A percentile compares a stretch with the other conserved stretches of the same genome.
These are phyloP conservation scores for Leccinum longicurvipes DNA, from an alignment of 768 basidiomycete genomes.

Conservation along the genomic window DNA sequence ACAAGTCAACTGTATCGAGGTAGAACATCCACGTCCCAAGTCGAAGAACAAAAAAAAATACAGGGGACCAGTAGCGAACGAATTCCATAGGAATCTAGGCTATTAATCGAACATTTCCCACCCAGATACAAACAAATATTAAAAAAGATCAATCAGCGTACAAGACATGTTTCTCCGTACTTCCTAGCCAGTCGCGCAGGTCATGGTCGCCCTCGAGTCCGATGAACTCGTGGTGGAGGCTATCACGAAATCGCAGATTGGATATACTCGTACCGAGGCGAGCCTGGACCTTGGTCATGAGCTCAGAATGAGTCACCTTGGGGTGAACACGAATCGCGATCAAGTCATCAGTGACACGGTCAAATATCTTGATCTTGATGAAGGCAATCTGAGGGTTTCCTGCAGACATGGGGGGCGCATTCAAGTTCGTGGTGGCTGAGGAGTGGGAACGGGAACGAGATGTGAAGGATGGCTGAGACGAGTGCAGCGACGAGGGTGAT, in stretches of 20 bases:
- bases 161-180: conserved; percentile 78
- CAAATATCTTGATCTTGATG: conserved; percentile 98
- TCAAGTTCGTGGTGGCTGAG: conserved; percentile 46
- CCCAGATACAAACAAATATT: conserved; percentile 7
- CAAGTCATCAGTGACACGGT: conserved; percentile 88
- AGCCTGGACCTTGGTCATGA: conserved; percentile 89
- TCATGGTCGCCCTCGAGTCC: conserved; percentile 62
- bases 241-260: conserved; percentile 72
- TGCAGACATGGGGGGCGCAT: conserved; percentile 71
- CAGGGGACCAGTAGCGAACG: conserved; percentile 8
- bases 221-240: conserved; percentile 59
- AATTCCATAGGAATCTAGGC: conserved; percentile 27
- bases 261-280: conserved; percentile 75
- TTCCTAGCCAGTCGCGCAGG: conserved; percentile 70
- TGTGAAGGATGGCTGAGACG: conserved; percentile 51
- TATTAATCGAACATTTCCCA: conserved; percentile 21
- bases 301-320: conserved; percentile 75
- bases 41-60: conserved; percentile 8
- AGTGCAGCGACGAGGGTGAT: conserved; percentile 48
- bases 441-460: conserved; percentile 59
- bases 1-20: conserved; percentile 4
- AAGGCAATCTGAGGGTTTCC: conserved; percentile 82
- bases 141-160: conserved; percentile 59
- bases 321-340: conserved; percentile 98
- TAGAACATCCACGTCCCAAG: not conserved